phyloP scores from a whole-genome alignment of 2,329 filamentous ascomycete species.

The Neofusicoccum cordaticola region DNA sequence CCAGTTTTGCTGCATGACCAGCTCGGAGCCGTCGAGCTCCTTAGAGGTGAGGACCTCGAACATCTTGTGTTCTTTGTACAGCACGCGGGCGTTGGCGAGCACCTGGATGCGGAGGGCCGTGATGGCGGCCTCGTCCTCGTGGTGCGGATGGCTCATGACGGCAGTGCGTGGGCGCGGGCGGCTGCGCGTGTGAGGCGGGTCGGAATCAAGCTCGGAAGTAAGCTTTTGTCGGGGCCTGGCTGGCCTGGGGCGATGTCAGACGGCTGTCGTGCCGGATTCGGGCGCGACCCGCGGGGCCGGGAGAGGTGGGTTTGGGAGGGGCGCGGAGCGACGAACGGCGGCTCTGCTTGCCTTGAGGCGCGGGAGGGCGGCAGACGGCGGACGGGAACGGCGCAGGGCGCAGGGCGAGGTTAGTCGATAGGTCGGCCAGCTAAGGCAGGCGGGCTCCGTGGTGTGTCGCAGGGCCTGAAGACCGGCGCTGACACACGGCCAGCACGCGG shows the following conservation, averaged over 20 bases:
- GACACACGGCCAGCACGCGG: background rate
- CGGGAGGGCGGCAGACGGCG: background rate
- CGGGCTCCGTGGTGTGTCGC: background rate
- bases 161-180: background rate
- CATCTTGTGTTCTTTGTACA: conserved; percentile 15
- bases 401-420: background rate
- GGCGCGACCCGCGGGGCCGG: background rate
- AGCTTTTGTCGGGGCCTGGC: background rate
- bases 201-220: background rate
- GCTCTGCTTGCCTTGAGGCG: conserved; percentile 6
- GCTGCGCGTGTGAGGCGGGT: background rate
- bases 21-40: conserved; percentile 16
- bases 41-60: conserved; percentile 16
- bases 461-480: background rate
- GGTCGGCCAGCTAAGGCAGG: conserved; percentile 7
- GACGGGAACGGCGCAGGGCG: background rate
- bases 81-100: conserved; percentile 16
- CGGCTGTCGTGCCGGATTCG: conserved; percentile 2
- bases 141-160: background rate
- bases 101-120: conserved; percentile 6
- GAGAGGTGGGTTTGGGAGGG: background rate
- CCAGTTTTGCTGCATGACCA: conserved; percentile 15
- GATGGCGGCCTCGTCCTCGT: conserved; percentile 1
- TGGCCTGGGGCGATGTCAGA: conserved; percentile 4
- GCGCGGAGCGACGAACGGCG: background rate